Conservation (phyloP, 345 rosid genomes). For the Salix viminalis region DNA sequence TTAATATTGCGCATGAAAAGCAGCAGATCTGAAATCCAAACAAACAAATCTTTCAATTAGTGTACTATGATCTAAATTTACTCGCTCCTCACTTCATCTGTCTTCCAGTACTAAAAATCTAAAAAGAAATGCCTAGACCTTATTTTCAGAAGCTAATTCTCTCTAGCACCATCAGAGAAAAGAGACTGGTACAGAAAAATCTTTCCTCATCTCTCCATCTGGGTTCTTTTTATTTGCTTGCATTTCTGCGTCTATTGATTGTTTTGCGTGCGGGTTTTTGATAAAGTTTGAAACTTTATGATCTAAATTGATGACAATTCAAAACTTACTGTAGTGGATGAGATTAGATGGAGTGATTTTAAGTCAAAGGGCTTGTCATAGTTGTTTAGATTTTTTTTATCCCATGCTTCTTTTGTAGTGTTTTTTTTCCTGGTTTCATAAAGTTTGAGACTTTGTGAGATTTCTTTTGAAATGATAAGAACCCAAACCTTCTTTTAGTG, state of each 20-base stretch:
- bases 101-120: background rate
- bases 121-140: slow-evolving; percentile 58
- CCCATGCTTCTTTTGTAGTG: background rate
- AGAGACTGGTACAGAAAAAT: slow-evolving; percentile 50
- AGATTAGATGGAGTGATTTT: background rate
- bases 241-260: background rate
- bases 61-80: slow-evolving; percentile 39
- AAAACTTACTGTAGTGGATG: background rate
- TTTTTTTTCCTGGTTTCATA: background rate
- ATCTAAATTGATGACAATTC: background rate
- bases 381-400: background rate
- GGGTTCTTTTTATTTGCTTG: background rate
- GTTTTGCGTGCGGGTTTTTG: background rate
- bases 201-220: background rate
- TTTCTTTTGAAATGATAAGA: background rate
- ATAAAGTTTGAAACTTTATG: background rate
- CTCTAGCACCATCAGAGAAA: slow-evolving; percentile 57
- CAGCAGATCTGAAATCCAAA: slow-evolving; percentile 42
- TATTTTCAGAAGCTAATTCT: slow-evolving; percentile 71
- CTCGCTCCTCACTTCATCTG: background rate
- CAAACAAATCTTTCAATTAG: slow-evolving; percentile 22
- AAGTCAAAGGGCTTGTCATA: background rate
- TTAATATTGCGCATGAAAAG: background rate
- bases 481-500: background rate
- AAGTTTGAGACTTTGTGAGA: background rate